Base-by-base conservation (phyloP, 768 basidiomycete species). In the Cystofilobasidium bisporidii region DNA sequence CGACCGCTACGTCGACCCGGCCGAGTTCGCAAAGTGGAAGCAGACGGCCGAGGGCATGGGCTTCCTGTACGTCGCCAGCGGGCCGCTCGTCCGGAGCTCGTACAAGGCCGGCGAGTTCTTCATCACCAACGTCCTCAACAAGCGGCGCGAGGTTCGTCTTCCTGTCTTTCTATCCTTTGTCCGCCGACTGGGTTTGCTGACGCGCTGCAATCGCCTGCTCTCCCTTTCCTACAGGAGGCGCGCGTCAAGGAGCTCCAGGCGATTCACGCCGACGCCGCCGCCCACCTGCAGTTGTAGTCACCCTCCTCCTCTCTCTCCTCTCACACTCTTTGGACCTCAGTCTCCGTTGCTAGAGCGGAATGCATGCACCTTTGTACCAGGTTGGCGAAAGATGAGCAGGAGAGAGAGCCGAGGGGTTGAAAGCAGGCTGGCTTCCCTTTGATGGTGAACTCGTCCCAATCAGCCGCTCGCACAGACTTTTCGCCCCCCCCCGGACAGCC, bases 71-170 rank as follows among this genome's bases (percentile, higher is more conserved):
- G 94, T 97, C 41, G 96, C 96, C 12, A 91, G 89, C 77, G 96
- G 96, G 0, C 96, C 96, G 17, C 80, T 99, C 24, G 94, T 99
- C 55, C 82, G 96, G 66, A 94, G 91, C 73, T 92, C 89, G 75
- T 99, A 98, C 77, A 98, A 98, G 87, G 92, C 92, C n/a, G 92
- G 92, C 30, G 92, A 97, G 75, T 94, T 84, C 76, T 97, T 87
- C 79, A 89, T 97, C 45, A 90, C 92, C 78, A 94, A 93, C 73
- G 87, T 94, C 50, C 70, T 77, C 50, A 76, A 76, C 69, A 77
- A 77, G 68, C 50, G 61, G 5, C 61, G 67, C 4, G 65, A 41
- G 41, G 60, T 36, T 2, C 12, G 57, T 59, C 28, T 5, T 47
- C n/a, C 6, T 47, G 18, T 24, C 17, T 18, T 18, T 20, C 9